phyloP scores from a whole-genome alignment of 192 early-diverging fungal genomes.

The Entomortierella chlamydospora region DNA sequence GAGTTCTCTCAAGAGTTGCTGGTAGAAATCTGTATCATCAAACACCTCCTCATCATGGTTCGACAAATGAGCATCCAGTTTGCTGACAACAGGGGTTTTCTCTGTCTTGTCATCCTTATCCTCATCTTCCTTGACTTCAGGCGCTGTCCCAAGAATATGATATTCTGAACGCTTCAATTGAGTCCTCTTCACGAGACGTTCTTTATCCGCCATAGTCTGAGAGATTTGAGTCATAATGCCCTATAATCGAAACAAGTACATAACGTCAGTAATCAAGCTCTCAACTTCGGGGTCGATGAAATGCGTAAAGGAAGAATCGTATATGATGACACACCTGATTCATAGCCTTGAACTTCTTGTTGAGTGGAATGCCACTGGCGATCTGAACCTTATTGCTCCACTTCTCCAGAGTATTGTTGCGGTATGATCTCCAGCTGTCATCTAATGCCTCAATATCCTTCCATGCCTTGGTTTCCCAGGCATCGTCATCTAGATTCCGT shows the following conservation, averaged over 20 bases:
- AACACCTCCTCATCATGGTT: conserved; percentile 91
- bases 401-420: conserved; percentile 90
- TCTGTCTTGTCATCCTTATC: conserved; percentile 54
- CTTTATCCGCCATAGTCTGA: conserved; percentile 75
- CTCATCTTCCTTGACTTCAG: conserved; percentile 52
- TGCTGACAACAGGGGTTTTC: conserved; percentile 33
- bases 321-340: conserved; percentile 70
- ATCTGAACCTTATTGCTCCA: conserved; percentile 92
- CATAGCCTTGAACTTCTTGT: conserved; percentile 97
- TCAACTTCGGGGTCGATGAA: not conserved
- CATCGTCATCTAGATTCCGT: conserved; percentile 58
- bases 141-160: conserved; percentile 62
- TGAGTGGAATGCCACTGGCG: conserved; percentile 72
- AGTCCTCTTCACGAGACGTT: conserved; percentile 88
- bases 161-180: conserved; percentile 84
- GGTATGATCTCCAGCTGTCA: conserved; percentile 78
- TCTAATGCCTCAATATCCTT: conserved; percentile 69
- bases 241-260: conserved; percentile 12
- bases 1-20: conserved; percentile 91
- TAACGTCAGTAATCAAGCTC: not conserved
- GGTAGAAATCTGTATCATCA: conserved; percentile 97
- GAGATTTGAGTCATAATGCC: conserved; percentile 79
- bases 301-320: not conserved
- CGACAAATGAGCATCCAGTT: conserved; percentile 69
- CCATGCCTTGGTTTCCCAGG: conserved; percentile 67